Evolutionary conservation across 202 grass and related monocot genomes (phyloP).

Genomic region (Alloteropsis angusta): DNA sequence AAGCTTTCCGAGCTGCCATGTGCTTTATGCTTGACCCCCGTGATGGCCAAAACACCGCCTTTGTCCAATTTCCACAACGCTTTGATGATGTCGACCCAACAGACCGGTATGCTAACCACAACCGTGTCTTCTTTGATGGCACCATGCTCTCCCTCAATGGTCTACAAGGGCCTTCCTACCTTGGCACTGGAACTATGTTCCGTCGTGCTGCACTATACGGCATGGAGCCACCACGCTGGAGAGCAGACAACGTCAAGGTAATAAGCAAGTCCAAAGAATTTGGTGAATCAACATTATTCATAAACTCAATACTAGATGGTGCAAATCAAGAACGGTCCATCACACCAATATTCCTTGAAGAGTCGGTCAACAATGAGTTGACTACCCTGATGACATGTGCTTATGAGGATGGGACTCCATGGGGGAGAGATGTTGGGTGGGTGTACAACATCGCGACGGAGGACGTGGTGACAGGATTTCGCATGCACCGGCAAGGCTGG

Average conservation of each 20-base stretch:
- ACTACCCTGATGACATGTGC: slow-evolving; percentile 28
- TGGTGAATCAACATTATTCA: background rate
- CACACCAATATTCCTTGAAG: background rate
- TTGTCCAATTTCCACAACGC: slow-evolving; percentile 80
- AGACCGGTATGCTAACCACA: slow-evolving; percentile 80
- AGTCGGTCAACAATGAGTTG: background rate
- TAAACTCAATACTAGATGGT: background rate
- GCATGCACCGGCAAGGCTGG: slow-evolving; percentile 43
- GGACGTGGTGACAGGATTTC: slow-evolving; percentile 52
- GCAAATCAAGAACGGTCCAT: slow-evolving; percentile 1
- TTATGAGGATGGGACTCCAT: slow-evolving; percentile 41
- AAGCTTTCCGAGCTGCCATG: slow-evolving; percentile 45
- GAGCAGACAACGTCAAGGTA: background rate
- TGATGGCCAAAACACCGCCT: slow-evolving; percentile 40
- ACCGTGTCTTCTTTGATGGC: slow-evolving; percentile 78
- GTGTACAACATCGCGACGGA: slow-evolving; percentile 62
- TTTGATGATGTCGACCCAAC: slow-evolving; percentile 76
- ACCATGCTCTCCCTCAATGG: slow-evolving; percentile 78
- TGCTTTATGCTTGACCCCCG: slow-evolving; percentile 73
- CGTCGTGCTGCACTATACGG: slow-evolving; percentile 56
- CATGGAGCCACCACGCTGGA: slow-evolving; percentile 11
- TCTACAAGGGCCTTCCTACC: slow-evolving; percentile 61
- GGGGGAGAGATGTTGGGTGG: slow-evolving; percentile 60
- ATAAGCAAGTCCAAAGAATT: background rate
- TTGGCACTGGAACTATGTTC: slow-evolving; percentile 71